Conservation (phyloP, 1,284 basidiomycete genomes). For the Cerrena zonata region DNA sequence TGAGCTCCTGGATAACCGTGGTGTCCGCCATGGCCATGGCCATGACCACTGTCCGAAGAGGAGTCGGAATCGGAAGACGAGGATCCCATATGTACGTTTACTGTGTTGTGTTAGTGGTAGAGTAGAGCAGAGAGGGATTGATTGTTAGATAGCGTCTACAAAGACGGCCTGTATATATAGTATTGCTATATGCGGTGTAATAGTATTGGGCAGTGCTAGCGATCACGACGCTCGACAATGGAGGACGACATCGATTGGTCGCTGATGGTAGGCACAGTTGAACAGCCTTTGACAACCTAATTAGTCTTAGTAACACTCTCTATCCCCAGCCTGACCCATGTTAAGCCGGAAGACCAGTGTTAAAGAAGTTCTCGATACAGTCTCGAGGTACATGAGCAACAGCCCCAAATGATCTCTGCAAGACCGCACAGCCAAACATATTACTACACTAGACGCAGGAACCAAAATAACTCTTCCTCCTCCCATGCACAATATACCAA, state of each 20-base stretch:
- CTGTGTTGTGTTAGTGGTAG: neutral
- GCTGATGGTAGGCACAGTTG: neutral
- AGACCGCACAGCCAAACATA: neutral
- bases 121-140: neutral
- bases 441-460: neutral
- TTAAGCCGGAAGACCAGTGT: neutral
- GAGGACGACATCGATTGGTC: neutral
- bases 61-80: slow-evolving; percentile 6
- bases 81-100: slow-evolving; percentile 1
- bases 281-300: neutral
- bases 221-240: neutral
- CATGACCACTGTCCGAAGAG: neutral
- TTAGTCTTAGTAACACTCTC: neutral
- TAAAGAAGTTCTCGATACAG: neutral
- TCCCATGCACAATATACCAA: too few relatives aligned
- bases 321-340: neutral
- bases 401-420: neutral
- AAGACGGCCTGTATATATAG: neutral
- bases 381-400: neutral
- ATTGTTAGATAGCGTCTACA: neutral
- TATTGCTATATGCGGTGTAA: neutral
- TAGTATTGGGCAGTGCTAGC: neutral
- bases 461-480: too few relatives aligned
- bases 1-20: neutral
- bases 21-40: neutral